These are phyloP conservation scores for Candida ovalis DNA, from an alignment of 805 yeast genomes.

Conservation along the genomic window DNA sequence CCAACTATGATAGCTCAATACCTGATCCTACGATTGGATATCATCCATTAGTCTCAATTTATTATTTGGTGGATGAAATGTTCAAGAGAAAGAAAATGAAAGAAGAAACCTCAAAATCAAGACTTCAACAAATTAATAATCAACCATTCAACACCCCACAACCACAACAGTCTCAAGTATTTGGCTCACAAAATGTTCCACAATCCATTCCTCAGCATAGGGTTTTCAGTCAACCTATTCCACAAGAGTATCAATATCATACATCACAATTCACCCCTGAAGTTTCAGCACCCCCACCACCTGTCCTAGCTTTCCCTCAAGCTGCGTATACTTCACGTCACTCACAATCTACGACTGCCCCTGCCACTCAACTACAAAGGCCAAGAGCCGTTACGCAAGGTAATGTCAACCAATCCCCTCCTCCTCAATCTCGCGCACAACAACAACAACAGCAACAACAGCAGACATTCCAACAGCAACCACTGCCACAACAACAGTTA, in stretches of 20 bases:
- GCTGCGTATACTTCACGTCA: conserved; percentile 42
- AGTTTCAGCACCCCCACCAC: conserved; percentile 24
- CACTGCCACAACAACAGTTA: background rate
- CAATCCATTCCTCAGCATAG: conserved; percentile 17
- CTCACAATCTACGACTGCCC: conserved; percentile 20
- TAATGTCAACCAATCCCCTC: conserved; percentile 10
- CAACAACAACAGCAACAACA: conserved; percentile 21
- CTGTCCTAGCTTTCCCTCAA: conserved; percentile 32
- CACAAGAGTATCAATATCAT: conserved; percentile 17
- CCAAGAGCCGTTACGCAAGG: conserved; percentile 12
- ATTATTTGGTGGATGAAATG: conserved; percentile 84
- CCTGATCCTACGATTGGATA: conserved; percentile 83
- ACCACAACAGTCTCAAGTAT: conserved; percentile 11
- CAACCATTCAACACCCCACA: conserved; percentile 14
- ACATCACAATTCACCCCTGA: conserved; percentile 40
- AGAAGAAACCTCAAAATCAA: conserved; percentile 39
- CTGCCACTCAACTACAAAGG: conserved; percentile 21
- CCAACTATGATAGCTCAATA: conserved; percentile 24
- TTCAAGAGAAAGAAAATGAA: conserved; percentile 62
- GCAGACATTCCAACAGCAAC: conserved; percentile 14
- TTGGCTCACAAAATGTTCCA: conserved; percentile 10
- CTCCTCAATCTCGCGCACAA: conserved; percentile 16
- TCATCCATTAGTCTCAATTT: conserved; percentile 86
- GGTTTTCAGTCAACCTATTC: conserved; percentile 25
- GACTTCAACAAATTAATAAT: conserved; percentile 12